Base-by-base conservation (phyloP, 129 eudicot species). In the Chrysanthemum lavandulifolium region DNA sequence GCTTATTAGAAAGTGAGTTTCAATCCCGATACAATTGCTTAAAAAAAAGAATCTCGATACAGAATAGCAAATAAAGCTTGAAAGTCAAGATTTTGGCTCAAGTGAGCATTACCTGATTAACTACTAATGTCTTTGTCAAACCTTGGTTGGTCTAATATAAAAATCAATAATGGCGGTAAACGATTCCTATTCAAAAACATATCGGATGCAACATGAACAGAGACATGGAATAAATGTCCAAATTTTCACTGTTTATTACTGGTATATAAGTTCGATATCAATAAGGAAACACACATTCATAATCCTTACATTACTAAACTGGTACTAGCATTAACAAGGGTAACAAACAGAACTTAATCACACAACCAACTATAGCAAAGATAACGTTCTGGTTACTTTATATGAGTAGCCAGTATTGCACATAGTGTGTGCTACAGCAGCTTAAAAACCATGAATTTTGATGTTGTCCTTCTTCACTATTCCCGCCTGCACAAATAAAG, bases 371-470 rank as follows among this genome's bases (percentile, higher is more conserved):
- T 19, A 70, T 12, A 70, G 18, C 59, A 59, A 72, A 59, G 10
- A 59, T 58, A 72, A 61, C 69, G 62, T 50, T 47, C 51, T 61
- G 29, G 51, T 13, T 49, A 50, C 62, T 61, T 49, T 31, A 73
- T 50, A 61, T 21, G 49, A 4, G 29, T 33, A 33, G 49, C 60
- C 43, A 59, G 19, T 43, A 50, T 36, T 43, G 79, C 58, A 69
- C 54, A 48, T n/a, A n/a, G 49, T 4, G 49, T 63, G 59, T 29
- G 59, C 61, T 12, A 13, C 36, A 19, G 67, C 79, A 72, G 67
- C 88, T 87, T 52, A 92, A 70, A 92, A 92, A 83, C 98, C 98
- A 81, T 92, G 98, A 73, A 89, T 92, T 84, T 92, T 92, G 88
- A 92, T 89, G 75, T 85, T 81, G 13, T 92, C 98, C 86, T 92